These are phyloP conservation scores for Triticum turgidum DNA, from an alignment of 176 grass and related monocot genomes.

Conservation along the genomic window DNA sequence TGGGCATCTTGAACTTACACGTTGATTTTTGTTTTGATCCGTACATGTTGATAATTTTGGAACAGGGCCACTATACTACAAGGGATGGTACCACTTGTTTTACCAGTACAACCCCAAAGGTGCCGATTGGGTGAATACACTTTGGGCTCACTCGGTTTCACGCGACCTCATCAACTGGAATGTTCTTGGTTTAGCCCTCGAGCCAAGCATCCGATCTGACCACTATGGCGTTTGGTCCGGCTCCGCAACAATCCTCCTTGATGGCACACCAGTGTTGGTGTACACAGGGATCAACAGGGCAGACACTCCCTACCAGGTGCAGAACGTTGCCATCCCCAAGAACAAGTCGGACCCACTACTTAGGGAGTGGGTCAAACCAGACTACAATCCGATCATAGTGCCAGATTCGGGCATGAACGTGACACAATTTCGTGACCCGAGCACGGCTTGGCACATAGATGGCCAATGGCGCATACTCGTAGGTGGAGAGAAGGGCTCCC, in stretches of 20 bases:
- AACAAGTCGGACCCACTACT: conserved; percentile 48
- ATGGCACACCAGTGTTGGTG: conserved; percentile 36
- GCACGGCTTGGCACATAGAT: conserved; percentile 46
- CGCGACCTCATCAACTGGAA: conserved; percentile 58
- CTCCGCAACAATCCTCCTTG: conserved; percentile 47
- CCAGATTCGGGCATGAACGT: conserved; percentile 32
- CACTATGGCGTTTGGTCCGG: conserved; percentile 48
- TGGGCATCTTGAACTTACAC: background rate
- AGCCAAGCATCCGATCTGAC: conserved; percentile 39
- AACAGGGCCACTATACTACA: conserved; percentile 51
- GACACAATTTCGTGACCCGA: conserved; percentile 59
- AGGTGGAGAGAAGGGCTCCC: conserved; percentile 22
- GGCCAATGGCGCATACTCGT: conserved; percentile 54
- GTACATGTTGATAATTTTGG: background rate
- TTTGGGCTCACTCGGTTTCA: conserved; percentile 57
- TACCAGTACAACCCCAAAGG: conserved; percentile 54
- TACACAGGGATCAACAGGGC: conserved; percentile 42
- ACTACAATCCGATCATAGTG: conserved; percentile 39
- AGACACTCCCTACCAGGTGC: conserved; percentile 42
- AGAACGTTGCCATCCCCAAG: conserved; percentile 57
- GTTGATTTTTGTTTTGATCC: background rate
- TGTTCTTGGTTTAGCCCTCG: conserved; percentile 41
- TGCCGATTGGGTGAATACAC: conserved; percentile 36
- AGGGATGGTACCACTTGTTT: conserved; percentile 52
- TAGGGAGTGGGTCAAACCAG: conserved; percentile 52